Evolutionary conservation across 1,284 basidiomycete species (phyloP).

Genomic region (Neonothopanus nambi): DNA sequence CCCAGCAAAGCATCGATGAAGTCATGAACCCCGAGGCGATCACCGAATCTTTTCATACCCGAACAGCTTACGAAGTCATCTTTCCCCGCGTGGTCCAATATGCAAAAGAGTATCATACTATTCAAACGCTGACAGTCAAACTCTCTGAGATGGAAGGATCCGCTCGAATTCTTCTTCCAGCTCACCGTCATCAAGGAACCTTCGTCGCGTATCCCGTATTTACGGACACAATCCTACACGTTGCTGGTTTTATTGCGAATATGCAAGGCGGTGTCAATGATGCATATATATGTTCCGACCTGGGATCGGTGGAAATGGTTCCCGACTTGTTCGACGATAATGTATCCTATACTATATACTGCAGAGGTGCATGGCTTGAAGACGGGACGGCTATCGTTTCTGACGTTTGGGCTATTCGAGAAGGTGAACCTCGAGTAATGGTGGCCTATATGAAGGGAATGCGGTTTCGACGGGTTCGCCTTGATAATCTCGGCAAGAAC

Average conservation of each 20-base stretch:
- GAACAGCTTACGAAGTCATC: constrained; percentile 61
- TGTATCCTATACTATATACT: constrained; percentile 51
- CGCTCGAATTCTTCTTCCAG: constrained; percentile 47
- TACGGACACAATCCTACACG: constrained; percentile 65
- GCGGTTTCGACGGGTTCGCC: constrained; percentile 53
- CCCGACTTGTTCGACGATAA: constrained; percentile 41
- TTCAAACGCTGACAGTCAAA: constrained; percentile 53
- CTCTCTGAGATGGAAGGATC: constrained; percentile 51
- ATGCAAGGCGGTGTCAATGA: constrained; percentile 48
- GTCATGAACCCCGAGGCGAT: constrained; percentile 28
- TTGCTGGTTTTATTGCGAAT: constrained; percentile 70
- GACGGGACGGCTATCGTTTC: constrained; percentile 44
- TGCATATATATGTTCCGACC: constrained; percentile 61
- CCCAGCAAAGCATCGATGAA: constrained; percentile 35
- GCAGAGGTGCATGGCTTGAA: constrained; percentile 43
- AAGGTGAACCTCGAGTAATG: constrained; percentile 34
- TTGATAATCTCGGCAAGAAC: constrained; percentile 46
- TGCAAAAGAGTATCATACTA: constrained; percentile 53
- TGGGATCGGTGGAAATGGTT: constrained; percentile 49
- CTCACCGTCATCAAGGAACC: constrained; percentile 29
- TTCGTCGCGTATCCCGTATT: constrained; percentile 58
- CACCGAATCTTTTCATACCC: constrained; percentile 54
- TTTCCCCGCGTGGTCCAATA: constrained; percentile 73
- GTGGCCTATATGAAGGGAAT: constrained; percentile 57
- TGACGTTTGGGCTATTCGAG: constrained; percentile 51